A percentile compares a stretch with the other conserved stretches of the same genome.
These are phyloP conservation scores for Vitis labrusca DNA, from an alignment of 164 flowering plant species.

Conservation along the genomic window DNA sequence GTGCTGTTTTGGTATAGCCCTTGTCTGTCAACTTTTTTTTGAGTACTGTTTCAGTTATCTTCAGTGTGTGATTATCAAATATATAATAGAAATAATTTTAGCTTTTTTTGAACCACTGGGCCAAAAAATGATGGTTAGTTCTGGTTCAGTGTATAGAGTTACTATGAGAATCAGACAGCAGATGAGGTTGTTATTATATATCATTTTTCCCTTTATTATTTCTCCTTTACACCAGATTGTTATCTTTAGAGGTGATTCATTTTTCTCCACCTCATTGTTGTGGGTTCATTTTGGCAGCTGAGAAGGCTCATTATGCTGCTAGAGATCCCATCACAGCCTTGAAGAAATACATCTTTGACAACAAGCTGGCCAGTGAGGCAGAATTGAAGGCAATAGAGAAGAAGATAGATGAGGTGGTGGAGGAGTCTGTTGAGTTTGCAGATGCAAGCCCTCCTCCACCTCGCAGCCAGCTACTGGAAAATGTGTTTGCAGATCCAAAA, in stretches of 20 bases:
- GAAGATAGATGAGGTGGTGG: slow-evolving; percentile 82
- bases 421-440: slow-evolving; percentile 92
- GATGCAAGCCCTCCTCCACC: slow-evolving; percentile 76
- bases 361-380: slow-evolving; percentile 65
- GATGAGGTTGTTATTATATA: too few relatives aligned
- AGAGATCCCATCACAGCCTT: slow-evolving; percentile 85
- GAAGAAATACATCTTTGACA: slow-evolving; percentile 79
- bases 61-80: too few relatives aligned
- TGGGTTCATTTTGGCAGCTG: slow-evolving; percentile 51
- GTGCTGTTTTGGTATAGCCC: too few relatives aligned
- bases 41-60: too few relatives aligned
- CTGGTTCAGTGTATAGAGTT: too few relatives aligned
- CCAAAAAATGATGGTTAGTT: too few relatives aligned
- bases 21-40: too few relatives aligned
- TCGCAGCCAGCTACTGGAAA: slow-evolving; percentile 83
- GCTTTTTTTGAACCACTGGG: too few relatives aligned
- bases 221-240: background rate
- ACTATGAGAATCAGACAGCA: too few relatives aligned
- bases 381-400: slow-evolving; percentile 86
- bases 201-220: background rate
- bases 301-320: slow-evolving; percentile 82
- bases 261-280: background rate
- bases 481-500: slow-evolving; percentile 92
- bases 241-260: background rate
- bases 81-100: too few relatives aligned